Evolutionary conservation across 1,284 basidiomycete species (phyloP).

Genomic region (Cerrena zonata): DNA sequence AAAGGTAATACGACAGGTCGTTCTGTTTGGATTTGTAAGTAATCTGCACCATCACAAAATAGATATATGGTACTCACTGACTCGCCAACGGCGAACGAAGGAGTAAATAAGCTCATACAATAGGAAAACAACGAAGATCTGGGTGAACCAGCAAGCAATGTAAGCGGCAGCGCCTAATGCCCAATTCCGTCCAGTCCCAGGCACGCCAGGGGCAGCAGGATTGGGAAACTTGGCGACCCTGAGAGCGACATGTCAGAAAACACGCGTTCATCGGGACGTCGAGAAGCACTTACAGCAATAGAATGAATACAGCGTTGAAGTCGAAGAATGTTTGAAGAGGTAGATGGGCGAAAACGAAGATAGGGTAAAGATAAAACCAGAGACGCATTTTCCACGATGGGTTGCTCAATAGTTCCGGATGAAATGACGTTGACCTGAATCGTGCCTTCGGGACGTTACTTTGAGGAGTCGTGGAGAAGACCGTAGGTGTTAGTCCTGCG

Average conservation of each 20-base stretch:
- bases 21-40: conserved; percentile 38
- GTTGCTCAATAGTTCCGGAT: conserved; percentile 59
- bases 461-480: conserved; percentile 35
- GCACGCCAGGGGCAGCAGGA: conserved; percentile 57
- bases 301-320: conserved; percentile 72
- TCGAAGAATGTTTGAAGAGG: conserved; percentile 75
- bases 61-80: conserved; percentile 55
- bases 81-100: conserved; percentile 74
- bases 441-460: conserved; percentile 45
- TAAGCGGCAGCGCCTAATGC: conserved; percentile 73
- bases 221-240: conserved; percentile 69
- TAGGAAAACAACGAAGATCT: conserved; percentile 71
- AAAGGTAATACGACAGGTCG: conserved; percentile 76
- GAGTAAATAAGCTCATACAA: conserved; percentile 77
- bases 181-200: conserved; percentile 71
- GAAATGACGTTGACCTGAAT: conserved; percentile 58
- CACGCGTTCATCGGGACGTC: conserved; percentile 12
- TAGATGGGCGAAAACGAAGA: conserved; percentile 65
- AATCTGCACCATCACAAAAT: conserved; percentile 5
- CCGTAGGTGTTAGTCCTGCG: conserved; percentile 41
- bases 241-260: conserved; percentile 13
- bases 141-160: conserved; percentile 69
- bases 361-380: conserved; percentile 61
- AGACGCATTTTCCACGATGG: conserved; percentile 51
- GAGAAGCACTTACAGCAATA: conserved; percentile 59